Base-by-base conservation (phyloP, 2,329 filamentous ascomycete species). In the Fusarium poae region DNA sequence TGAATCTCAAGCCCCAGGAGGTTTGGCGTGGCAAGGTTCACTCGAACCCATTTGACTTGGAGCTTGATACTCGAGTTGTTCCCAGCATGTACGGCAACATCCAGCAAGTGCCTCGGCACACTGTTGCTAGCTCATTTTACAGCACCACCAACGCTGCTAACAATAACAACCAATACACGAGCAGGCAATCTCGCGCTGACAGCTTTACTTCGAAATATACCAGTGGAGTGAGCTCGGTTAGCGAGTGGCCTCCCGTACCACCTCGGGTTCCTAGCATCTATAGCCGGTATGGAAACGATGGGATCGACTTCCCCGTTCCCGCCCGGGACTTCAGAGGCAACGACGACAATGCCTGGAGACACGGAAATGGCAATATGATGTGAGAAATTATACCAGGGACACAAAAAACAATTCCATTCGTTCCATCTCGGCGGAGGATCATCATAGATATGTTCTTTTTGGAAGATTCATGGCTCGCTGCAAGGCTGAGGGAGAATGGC, bases 1-100 rank as follows among this genome's bases (percentile, higher is more conserved):
- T 67, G 65, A 78, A 76, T 66, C 72, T 73, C 68, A 79, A 78
- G 50, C 62, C 53, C 37, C 66, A 64, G 44, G 81, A 80, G 44
- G 82, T 79, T 8, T 78, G 80, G 18, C 82, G 84, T 57, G 85
- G 84, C 71, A 88, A 87, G 72, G 87, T 88, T 74, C 85, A 87
- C 44, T 89, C 87, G 3, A 88, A 90, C 67, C 88, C 87, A 3
- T 90, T 90, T 72, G 88, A 91, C 68, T 80, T 90, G n/a, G 88
- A 90, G 73, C 67, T 79, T 15, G 75, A 77, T 52, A 65, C 65
- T 35, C 70, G 63, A 11, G 60, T 71, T 21, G 58, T 72, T 6
- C 66, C 72, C 7, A 68, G 61, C 29, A 56, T 51, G 48, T 51
- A 56, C n/a, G 52, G 59, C 13, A 65, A 65, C 32, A 55, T 74